Conservation (phyloP, 257 asterid genomes). For the Rauvolfia tetraphylla region DNA sequence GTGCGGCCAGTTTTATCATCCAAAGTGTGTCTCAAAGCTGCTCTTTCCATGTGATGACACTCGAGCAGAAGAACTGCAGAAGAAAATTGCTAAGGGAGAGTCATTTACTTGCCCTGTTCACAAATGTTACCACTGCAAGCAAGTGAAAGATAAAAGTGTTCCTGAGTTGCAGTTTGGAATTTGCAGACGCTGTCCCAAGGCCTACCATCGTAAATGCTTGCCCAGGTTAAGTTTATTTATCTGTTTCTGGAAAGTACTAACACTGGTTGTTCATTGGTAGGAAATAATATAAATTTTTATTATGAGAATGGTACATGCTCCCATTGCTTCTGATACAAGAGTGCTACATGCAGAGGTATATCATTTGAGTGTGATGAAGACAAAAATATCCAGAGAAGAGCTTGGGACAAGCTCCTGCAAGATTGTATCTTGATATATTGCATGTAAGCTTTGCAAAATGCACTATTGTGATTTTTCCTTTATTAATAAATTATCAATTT, state of each 20-base stretch:
- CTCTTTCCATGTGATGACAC: conserved; percentile 39
- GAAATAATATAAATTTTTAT: background rate
- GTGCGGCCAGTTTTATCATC: conserved; percentile 77
- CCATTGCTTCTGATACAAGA: background rate
- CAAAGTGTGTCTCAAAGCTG: conserved; percentile 51
- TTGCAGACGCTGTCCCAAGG: conserved; percentile 76
- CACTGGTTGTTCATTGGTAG: conserved; percentile 9
- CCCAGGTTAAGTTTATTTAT: conserved; percentile 46
- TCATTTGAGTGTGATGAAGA: conserved; percentile 35
- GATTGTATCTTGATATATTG: conserved; percentile 65
- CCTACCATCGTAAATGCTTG: conserved; percentile 71
- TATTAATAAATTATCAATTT: background rate
- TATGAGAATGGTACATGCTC: background rate
- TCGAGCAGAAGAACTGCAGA: conserved; percentile 37
- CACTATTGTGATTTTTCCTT: background rate
- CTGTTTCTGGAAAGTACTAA: conserved; percentile 9
- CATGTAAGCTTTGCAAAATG: conserved; percentile 37
- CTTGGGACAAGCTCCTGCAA: conserved; percentile 60
- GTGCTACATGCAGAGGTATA: conserved; percentile 36
- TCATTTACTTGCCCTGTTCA: conserved; percentile 75
- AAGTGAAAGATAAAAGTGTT: conserved; percentile 51
- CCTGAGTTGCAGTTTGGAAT: conserved; percentile 58
- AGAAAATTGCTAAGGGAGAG: conserved; percentile 51
- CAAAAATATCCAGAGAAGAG: conserved; percentile 39
- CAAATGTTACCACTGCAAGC: conserved; percentile 48